Evolutionary conservation across 1,284 basidiomycete genomes (phyloP), one percentile per base, ranked within the genome.

Genomic region (Pseudomicrostroma phylloplanum): DNA sequence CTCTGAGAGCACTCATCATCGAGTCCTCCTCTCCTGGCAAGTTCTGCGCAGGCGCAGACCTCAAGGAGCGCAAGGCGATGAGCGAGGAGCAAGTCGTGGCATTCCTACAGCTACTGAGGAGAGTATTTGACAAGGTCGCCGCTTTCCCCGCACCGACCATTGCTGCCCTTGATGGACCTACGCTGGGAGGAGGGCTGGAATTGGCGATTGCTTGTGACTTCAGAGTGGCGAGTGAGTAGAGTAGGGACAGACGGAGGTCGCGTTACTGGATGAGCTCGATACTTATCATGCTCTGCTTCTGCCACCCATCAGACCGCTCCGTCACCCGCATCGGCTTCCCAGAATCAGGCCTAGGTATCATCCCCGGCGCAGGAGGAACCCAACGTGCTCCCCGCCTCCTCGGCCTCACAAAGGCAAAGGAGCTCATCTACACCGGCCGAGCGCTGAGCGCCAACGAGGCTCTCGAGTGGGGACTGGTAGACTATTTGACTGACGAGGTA

Each of bases 151-250:
- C 92, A 81, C 92, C 92, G 0, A 92, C 90, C 7, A 88, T 96
- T 60, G 90, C 90, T 15, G 90, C 92, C 6, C 89, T 96, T 57
- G 92, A 96, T 74, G 93, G 93, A 0, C 89, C 90, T 36, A 92
- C 92, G 1, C 83, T 96, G 7, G 92, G 92, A 9, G 92, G 92
- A 25, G 92, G 92, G 1, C 83, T 93, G 40, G 92, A 96, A 79
- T 81, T 96, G 60, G 85, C 88, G 61, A 83, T 96, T 58, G 88
- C 89, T 1, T 92, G 90, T 80, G 92, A 96, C 81, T 80, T 96
- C 68, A 84, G 92, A 17, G 87, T 93, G 21, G 91, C 89, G 61
- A 86, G 43, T 48, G 43, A 48, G 43, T 48, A n/a, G 43, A 3
- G 43, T 3, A 21, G 6, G 43, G 43, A 21, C 12, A 3, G 12